phyloP scores from a whole-genome alignment of 345 rosid species.

The Citrus reticulata region DNA sequence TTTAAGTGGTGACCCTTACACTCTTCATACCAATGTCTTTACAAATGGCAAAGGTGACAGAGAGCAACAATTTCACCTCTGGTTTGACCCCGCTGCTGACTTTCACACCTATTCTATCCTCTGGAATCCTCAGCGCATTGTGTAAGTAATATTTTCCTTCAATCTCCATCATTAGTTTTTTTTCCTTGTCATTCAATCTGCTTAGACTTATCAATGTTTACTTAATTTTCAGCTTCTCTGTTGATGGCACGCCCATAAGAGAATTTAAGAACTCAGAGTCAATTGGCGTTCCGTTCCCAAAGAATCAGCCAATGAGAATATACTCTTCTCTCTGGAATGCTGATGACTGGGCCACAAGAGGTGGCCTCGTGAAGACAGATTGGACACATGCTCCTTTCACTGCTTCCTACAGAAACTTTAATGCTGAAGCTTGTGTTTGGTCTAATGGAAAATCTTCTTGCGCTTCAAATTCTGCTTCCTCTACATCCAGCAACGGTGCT shows the following conservation, averaged over 20 bases:
- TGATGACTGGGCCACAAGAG: conserved; percentile 76
- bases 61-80: conserved; percentile 63
- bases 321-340: conserved; percentile 64
- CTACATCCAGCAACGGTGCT: background rate
- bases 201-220: background rate
- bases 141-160: conserved; percentile 26
- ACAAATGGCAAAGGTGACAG: conserved; percentile 56
- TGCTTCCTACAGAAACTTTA: conserved; percentile 43
- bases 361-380: conserved; percentile 64
- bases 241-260: conserved; percentile 60
- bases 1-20: conserved; percentile 56
- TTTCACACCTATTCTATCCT: conserved; percentile 65
- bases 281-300: conserved; percentile 49
- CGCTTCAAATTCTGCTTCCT: background rate
- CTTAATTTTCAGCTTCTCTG: conserved; percentile 33
- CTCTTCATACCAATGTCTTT: conserved; percentile 56
- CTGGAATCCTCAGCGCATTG: conserved; percentile 54
- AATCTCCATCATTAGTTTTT: background rate
- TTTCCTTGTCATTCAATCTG: background rate
- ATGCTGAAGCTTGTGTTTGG: conserved; percentile 34
- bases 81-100: conserved; percentile 67
- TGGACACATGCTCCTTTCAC: conserved; percentile 60
- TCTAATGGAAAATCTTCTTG: conserved; percentile 28
- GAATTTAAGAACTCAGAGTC: conserved; percentile 63
- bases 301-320: conserved; percentile 56